Base-by-base conservation (phyloP, 2,329 filamentous ascomycete species). In the Grosmannia serpens region DNA sequence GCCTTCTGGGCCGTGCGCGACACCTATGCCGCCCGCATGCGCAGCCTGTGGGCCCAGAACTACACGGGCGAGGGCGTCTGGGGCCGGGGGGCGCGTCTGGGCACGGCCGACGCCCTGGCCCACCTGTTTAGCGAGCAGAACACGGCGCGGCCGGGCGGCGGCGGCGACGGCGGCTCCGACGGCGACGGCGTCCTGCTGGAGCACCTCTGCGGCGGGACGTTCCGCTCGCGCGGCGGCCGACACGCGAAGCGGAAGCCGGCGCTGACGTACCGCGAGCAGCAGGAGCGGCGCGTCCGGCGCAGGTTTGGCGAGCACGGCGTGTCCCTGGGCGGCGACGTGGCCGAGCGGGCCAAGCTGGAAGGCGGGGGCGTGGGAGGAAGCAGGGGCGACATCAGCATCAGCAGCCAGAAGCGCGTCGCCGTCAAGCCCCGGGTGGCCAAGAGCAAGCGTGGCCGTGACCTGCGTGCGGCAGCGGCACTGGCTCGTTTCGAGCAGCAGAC, bases 11-110 rank as follows among this genome's bases (percentile, higher is more conserved):
- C 81, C 11, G 86, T 91, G 22, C 77, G 89, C 53, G 88, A 94
- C 69, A 73, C 76, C 49, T 94, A 88, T 67, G 85, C 88, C 1
- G 77, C 77, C 10, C 80, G 89, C 58, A 84, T 95, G 81, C 81
- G 84, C 62, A 76, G 64, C 1, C 73, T 95, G 1, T 94, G 89
- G 88, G 70, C 70, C 1, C 81, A 78, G 58, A 77, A 77, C 1
- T 95, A 94, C 67, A 86, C 82, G 0, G 90, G 90, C 3, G 89
- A 95, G 61, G 91, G 90, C 0, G 71, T 95, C 53, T 95, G 90
- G 90, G 89, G 89, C 9, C 75, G 82, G 31, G 90, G 90, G 0
- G 77, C 83, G 46, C 74, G 79, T 8, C 70, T 94, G 51, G 73
- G 75, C 26, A 84, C n/a, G 44, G 44, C 8, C n/a, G 44, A 79